Conservation (phyloP, 2,329 filamentous ascomycete genomes). For the Xylaria sp. region DNA sequence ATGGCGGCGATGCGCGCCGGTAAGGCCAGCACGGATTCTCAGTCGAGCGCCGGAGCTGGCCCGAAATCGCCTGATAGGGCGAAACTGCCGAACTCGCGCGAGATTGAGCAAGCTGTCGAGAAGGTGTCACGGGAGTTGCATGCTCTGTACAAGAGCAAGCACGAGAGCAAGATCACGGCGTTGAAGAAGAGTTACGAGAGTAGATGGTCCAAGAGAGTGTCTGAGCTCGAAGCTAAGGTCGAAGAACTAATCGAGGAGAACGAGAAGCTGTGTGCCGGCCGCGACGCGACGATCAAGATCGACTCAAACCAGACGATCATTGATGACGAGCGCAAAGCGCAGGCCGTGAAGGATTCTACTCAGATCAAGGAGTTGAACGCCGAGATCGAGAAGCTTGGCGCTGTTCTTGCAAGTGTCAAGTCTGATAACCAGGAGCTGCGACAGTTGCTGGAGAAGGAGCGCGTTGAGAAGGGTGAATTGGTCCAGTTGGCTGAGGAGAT, state of each 20-base stretch:
- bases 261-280: constrained; percentile 61
- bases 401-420: constrained; percentile 65
- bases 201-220: constrained; percentile 82
- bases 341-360: constrained; percentile 60
- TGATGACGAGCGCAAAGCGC: constrained; percentile 42
- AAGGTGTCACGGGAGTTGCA: constrained; percentile 93
- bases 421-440: constrained; percentile 63
- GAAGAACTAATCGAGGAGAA: constrained; percentile 68
- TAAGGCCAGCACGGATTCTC: constrained; percentile 41
- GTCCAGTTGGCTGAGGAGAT: constrained; percentile 79
- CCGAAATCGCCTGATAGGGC: constrained; percentile 37
- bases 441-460: constrained; percentile 63
- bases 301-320: constrained; percentile 42
- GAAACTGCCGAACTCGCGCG: constrained; percentile 40
- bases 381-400: constrained; percentile 67
- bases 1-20: constrained; percentile 68
- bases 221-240: constrained; percentile 68
- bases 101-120: constrained; percentile 81
- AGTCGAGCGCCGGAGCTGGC: constrained; percentile 15
- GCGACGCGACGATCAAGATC: constrained; percentile 59
- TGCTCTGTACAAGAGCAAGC: constrained; percentile 90
- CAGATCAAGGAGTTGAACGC: constrained; percentile 66
- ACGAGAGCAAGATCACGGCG: constrained; percentile 90
- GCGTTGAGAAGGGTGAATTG: constrained; percentile 78
- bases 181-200: constrained; percentile 80